These are phyloP conservation scores for Colletotrichum sp. DNA, from an alignment of 2,329 filamentous ascomycete species.

Conservation along the genomic window DNA sequence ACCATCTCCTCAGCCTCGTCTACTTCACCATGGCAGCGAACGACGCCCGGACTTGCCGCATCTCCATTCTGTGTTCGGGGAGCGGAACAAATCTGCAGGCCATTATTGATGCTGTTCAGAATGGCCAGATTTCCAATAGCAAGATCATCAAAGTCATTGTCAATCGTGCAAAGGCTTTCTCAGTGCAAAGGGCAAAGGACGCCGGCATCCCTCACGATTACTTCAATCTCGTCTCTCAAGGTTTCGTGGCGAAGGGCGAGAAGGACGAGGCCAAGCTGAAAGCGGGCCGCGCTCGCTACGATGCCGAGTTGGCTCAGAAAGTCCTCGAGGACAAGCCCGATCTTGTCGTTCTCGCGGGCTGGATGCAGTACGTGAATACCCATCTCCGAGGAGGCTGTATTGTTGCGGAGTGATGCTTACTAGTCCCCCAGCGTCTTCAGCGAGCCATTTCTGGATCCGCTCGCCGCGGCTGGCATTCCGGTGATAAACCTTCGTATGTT, in stretches of 20 bases:
- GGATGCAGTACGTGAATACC: constrained; percentile 48
- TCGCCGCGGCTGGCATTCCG: constrained; percentile 65
- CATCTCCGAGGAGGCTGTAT: not conserved
- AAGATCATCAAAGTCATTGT: constrained; percentile 52
- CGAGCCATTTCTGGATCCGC: constrained; percentile 67
- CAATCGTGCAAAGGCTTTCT: constrained; percentile 52
- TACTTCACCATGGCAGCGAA: not conserved
- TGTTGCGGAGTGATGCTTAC: not conserved
- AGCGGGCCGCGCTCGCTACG: constrained; percentile 71
- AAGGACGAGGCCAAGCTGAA: constrained; percentile 58
- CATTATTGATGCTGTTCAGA: constrained; percentile 57
- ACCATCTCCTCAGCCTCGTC: not conserved
- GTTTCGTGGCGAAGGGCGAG: constrained; percentile 63
- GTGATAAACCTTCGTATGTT: constrained; percentile 80
- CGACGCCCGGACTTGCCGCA: constrained; percentile 41
- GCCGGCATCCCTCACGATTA: constrained; percentile 74
- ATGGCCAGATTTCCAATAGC: constrained; percentile 43
- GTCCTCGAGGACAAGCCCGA: constrained; percentile 71
- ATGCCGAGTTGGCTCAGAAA: constrained; percentile 73
- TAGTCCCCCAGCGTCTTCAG: not conserved
- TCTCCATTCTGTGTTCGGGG: constrained; percentile 75
- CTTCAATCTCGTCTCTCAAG: constrained; percentile 81
- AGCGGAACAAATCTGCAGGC: constrained; percentile 82
- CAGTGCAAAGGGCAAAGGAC: constrained; percentile 43
- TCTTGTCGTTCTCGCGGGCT: constrained; percentile 81